Percentiles rank a stretch among this genome's conserved stretches.
Evolutionary conservation across 2,329 filamentous ascomycete species (phyloP).

Genomic region (Phialophora macrospora): DNA sequence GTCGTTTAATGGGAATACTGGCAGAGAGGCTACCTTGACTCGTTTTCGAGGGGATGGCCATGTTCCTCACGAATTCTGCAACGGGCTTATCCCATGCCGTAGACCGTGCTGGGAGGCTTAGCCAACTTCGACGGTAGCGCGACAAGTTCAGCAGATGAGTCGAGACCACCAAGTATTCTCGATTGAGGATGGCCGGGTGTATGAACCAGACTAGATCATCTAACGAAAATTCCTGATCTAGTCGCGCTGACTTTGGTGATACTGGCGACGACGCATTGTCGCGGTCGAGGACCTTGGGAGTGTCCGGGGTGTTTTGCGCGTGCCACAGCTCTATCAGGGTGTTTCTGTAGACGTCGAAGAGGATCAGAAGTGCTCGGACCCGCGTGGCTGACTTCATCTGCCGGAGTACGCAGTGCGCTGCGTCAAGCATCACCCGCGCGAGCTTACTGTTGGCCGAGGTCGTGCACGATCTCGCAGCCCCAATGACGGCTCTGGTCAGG

Average conservation of each 20-base stretch:
- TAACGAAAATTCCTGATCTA: slow-evolving; percentile 4
- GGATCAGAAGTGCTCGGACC: neutral
- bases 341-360: slow-evolving; percentile 10
- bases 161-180: neutral
- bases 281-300: neutral
- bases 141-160: slow-evolving; percentile 1
- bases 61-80: slow-evolving; percentile 1
- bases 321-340: slow-evolving; percentile 8
- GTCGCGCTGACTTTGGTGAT: slow-evolving; percentile 1
- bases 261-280: neutral
- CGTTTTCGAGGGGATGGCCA: slow-evolving; percentile 5
- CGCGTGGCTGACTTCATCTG: neutral
- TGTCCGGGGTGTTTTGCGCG: neutral
- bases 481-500: slow-evolving; percentile 8
- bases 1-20: neutral
- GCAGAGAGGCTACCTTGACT: slow-evolving; percentile 3
- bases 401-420: neutral
- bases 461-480: slow-evolving; percentile 8
- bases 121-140: neutral
- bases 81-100: slow-evolving; percentile 10
- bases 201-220: slow-evolving; percentile 1
- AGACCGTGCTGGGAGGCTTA: neutral
- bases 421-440: slow-evolving; percentile 7
- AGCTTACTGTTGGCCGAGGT: neutral
- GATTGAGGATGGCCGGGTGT: slow-evolving; percentile 8